Evolutionary conservation across 2,329 filamentous ascomycete species (phyloP).

Genomic region (Trichoderma sp.): DNA sequence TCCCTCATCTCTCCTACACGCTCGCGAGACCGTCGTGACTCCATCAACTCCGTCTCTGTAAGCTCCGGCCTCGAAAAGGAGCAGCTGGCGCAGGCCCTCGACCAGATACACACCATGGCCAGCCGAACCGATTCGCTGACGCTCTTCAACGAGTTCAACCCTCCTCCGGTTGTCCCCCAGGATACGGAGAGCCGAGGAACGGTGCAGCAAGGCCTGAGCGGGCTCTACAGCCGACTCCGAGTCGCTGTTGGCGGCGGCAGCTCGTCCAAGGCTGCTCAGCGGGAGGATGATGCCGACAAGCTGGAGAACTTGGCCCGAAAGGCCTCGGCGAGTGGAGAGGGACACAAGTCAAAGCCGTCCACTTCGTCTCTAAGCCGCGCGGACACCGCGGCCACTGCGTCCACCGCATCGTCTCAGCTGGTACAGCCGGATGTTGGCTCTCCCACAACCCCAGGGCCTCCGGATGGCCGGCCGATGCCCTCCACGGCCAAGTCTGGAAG

Average conservation of each 20-base stretch:
- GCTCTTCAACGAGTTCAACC: constrained; percentile 90
- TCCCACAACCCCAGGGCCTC: constrained; percentile 37
- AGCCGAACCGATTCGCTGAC: constrained; percentile 83
- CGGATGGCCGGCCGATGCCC: constrained; percentile 46
- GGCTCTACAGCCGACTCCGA: constrained; percentile 82
- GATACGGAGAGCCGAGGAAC: constrained; percentile 69
- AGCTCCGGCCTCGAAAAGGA: constrained; percentile 62
- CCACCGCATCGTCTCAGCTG: constrained; percentile 39
- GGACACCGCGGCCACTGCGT: constrained; percentile 43
- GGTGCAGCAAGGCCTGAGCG: constrained; percentile 78
- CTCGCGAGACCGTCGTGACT: constrained; percentile 44
- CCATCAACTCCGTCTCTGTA: constrained; percentile 47
- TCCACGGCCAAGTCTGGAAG: constrained; percentile 54
- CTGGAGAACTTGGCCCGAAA: constrained; percentile 17
- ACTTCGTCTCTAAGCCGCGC: constrained; percentile 46
- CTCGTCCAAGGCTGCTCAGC: constrained; percentile 41
- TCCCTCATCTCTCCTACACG: constrained; percentile 38
- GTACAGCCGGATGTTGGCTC: constrained; percentile 44
- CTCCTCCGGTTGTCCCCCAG: constrained; percentile 62
- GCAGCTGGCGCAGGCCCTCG: constrained; percentile 73
- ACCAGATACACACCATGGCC: constrained; percentile 87
- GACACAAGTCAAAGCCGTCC: constrained; percentile 46
- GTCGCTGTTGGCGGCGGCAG: constrained; percentile 76
- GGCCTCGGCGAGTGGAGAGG: constrained; percentile 42
- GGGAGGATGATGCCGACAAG: constrained; percentile 36